Base-by-base conservation (phyloP, 2,329 filamentous ascomycete species). In the Coleophoma crateriformis region DNA sequence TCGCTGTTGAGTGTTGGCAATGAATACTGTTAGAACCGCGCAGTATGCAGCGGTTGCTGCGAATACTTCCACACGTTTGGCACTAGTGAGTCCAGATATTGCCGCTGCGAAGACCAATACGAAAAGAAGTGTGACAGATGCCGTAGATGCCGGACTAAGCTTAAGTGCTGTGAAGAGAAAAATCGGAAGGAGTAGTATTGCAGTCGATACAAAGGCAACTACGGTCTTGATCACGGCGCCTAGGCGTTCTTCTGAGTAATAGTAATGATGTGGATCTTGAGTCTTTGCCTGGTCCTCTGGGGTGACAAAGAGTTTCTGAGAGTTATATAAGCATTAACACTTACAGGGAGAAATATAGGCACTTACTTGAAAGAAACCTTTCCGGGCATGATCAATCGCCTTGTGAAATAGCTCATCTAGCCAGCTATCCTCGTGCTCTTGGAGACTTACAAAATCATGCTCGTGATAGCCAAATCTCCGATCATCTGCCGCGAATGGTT, bases 21-120 rank as follows among this genome's bases (percentile, higher is more conserved):
- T 45, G 38, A 57, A 57, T 1, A 57, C 55, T 4, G 56, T 54
- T 10, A 57, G 48, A 4, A 57, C 54, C 13, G 53, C 55, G 35
- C 53, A 57, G 37, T 52, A 63, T 34, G 50, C 58, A n/a, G 61
- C 60, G 13, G 56, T 52, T 11, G 58, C 61, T 4, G 54, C 56
- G 10, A 63, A 54, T 3, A 63, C 54, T 33, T 63, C 61, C 14
- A 62, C 60, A 17, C 58, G 48, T 46, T 47, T 57, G 1, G 61
- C 58, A n/a, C 48, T 60, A 0, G 60, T 63, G 14, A 58, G 53
- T 1, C 41, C 17, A 3, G 57, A 54, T 2, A 63, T 22, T 0
- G 51, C 45, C 1, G 54, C 53, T 4, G 50, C 45, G n/a, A 55
- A 55, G 1, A 54, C 4, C 13, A 55, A 45, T 1, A 53, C 50